phyloP scores from a whole-genome alignment of 23 red algal genomes.

The Gracilaria vermiculophylla region DNA sequence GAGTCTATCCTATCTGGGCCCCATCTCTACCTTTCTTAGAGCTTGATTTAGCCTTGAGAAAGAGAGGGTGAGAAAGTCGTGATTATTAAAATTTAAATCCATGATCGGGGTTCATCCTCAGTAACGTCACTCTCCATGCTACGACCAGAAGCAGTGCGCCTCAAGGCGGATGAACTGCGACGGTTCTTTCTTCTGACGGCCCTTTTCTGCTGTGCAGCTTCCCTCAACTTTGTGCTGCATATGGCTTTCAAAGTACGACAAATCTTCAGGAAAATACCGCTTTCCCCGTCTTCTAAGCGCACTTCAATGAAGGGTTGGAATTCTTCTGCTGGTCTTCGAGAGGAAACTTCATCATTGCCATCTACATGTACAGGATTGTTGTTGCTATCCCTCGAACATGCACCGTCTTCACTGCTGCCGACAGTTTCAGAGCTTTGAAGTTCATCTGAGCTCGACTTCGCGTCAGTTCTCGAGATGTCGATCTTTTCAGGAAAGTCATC shows the following conservation, averaged over 20 bases:
- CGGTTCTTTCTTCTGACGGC: not conserved
- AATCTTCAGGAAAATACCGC: constrained; percentile 71
- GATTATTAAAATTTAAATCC: too few species aligned
- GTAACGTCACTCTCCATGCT: constrained; percentile 36
- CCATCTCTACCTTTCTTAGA: too few species aligned
- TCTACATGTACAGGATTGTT: not conserved
- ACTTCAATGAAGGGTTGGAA: constrained; percentile 77
- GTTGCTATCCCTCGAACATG: not conserved
- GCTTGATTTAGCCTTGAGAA: too few species aligned
- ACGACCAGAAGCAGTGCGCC: constrained; percentile 17
- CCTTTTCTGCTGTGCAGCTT: constrained; percentile 59
- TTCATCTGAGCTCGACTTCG: not conserved
- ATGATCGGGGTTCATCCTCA: too few species aligned
- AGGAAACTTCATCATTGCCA: not conserved
- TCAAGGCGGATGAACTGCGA: not conserved
- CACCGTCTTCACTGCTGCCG: not conserved
- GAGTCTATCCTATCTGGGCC: too few species aligned
- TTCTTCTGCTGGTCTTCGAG: not conserved
- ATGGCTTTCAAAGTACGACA: constrained; percentile 80
- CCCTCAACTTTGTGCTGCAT: constrained; percentile 66
- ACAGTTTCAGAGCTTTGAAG: not conserved
- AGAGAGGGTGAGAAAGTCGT: too few species aligned
- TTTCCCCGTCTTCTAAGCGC: constrained; percentile 66
- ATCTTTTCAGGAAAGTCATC: not conserved
- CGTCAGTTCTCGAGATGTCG: not conserved